Percentiles rank a stretch among this genome's conserved stretches.
Evolutionary conservation across 345 rosid genomes (phyloP).

Genomic region (Acer saccharum): DNA sequence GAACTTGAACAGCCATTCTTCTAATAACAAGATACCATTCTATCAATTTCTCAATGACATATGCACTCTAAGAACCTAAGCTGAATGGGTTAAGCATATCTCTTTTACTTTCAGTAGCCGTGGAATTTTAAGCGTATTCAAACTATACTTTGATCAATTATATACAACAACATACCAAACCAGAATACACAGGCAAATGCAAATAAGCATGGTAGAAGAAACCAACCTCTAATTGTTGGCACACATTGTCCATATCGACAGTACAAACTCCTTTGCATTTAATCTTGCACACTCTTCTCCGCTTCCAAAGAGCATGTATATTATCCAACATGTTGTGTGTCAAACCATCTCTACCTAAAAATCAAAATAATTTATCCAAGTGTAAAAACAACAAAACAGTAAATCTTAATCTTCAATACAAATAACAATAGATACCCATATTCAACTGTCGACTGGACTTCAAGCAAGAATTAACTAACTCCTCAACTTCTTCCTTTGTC

Average conservation of each 20-base stretch:
- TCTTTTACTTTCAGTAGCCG: neutral
- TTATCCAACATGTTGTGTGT: constrained; percentile 95
- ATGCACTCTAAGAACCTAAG: neutral
- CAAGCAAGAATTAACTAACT: constrained; percentile 53
- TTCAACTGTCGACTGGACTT: constrained; percentile 76
- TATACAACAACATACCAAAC: neutral
- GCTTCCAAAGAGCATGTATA: constrained; percentile 88
- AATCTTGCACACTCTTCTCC: constrained; percentile 86
- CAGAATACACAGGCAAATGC: neutral
- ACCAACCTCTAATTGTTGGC: constrained; percentile 84
- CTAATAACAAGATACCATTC: neutral
- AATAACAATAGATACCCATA: constrained; percentile 53
- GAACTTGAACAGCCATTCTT: neutral
- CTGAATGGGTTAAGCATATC: neutral
- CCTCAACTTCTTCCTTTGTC: constrained; percentile 63
- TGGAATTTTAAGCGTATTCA: too few species aligned
- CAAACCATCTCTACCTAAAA: constrained; percentile 94
- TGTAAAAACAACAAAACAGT: neutral
- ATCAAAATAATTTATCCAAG: constrained; percentile 12
- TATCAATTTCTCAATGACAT: neutral
- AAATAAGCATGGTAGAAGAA: neutral
- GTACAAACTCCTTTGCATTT: constrained; percentile 96
- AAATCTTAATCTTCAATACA: neutral
- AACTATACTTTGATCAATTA: too few species aligned
- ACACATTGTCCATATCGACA: constrained; percentile 89